A percentile compares a stretch with the other conserved stretches of the same genome.
phyloP scores from a whole-genome alignment of 208 protist genomes.

The Trypanosoma cruzi region DNA sequence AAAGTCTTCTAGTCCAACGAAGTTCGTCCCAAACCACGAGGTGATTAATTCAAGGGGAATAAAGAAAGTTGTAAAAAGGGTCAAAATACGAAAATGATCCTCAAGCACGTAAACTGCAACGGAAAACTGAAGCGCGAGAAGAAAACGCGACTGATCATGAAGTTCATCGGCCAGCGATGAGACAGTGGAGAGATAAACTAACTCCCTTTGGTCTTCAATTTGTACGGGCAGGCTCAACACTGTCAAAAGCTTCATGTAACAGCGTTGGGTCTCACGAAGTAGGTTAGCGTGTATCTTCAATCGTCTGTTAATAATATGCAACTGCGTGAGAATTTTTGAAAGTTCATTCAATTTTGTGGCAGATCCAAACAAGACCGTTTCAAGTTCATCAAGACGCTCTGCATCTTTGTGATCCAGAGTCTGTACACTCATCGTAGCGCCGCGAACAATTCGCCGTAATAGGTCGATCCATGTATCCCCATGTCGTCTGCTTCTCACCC shows the following conservation, averaged over 20 bases:
- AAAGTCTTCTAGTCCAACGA: constrained; percentile 15
- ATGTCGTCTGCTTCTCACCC: constrained; percentile 30
- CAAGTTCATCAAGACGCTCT: constrained; percentile 51
- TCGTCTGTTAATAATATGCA: constrained; percentile 48
- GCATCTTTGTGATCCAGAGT: constrained; percentile 35
- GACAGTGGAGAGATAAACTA: constrained; percentile 40
- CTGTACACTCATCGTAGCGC: constrained; percentile 37
- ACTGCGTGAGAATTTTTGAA: constrained; percentile 42
- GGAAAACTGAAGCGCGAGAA: constrained; percentile 60
- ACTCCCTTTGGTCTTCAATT: constrained; percentile 30
- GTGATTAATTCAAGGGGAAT: constrained; percentile 63
- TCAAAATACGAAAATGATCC: constrained; percentile 55
- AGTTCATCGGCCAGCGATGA: constrained; percentile 41
- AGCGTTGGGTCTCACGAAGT: constrained; percentile 44
- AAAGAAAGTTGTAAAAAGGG: constrained; percentile 68
- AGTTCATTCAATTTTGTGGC: constrained; percentile 24
- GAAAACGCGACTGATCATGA: constrained; percentile 58
- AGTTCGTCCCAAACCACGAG: constrained; percentile 48
- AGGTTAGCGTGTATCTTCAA: constrained; percentile 43
- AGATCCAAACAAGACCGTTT: constrained; percentile 38
- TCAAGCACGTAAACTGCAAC: constrained; percentile 56
- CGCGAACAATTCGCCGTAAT: constrained; percentile 43
- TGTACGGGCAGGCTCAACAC: constrained; percentile 29
- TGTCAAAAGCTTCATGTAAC: constrained; percentile 39
- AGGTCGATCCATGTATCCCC: constrained; percentile 43